Conservation (phyloP, 202 grass and related monocot species). For the Panicum virgatum region DNA sequence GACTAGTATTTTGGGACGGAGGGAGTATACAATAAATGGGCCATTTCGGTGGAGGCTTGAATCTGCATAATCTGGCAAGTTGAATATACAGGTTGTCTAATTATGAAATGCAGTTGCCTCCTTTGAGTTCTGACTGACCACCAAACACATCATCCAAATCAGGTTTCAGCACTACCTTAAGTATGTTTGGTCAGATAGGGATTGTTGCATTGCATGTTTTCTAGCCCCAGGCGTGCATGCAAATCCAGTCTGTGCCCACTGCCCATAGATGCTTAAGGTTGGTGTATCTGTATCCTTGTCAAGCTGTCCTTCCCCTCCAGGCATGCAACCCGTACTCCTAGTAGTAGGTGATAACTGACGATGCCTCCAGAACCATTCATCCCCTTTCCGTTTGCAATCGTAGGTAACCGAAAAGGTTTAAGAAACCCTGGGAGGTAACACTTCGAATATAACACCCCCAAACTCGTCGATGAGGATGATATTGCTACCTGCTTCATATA, state of each 20-base stretch:
- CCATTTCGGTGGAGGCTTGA: background rate
- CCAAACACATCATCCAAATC: constrained; percentile 37
- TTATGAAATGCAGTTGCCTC: constrained; percentile 19
- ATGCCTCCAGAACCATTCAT: constrained; percentile 29
- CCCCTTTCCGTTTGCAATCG: constrained; percentile 25
- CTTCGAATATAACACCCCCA: constrained; percentile 3
- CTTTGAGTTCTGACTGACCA: constrained; percentile 31
- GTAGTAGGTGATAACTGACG: constrained; percentile 27
- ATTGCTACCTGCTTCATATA: background rate
- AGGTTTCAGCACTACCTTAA: constrained; percentile 28
- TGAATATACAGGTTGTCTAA: background rate
- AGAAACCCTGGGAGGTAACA: background rate
- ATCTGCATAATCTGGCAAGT: constrained; percentile 16
- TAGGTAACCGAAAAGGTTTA: constrained; percentile 2
- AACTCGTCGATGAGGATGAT: background rate
- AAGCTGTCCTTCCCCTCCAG: constrained; percentile 5
- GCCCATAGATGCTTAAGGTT: constrained; percentile 40
- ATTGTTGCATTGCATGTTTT: constrained; percentile 34
- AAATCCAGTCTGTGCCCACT: constrained; percentile 43
- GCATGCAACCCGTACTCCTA: background rate
- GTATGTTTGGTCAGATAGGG: constrained; percentile 23
- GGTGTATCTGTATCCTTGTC: constrained; percentile 24
- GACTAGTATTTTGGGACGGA: too few relatives aligned
- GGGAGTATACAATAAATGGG: constrained; percentile 3
- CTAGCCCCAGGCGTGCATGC: constrained; percentile 25